Evolutionary conservation across 1,139 yeast genomes (phyloP), one percentile per base, ranked within the genome.

Genomic region (Sugiyamaella pinicola): DNA sequence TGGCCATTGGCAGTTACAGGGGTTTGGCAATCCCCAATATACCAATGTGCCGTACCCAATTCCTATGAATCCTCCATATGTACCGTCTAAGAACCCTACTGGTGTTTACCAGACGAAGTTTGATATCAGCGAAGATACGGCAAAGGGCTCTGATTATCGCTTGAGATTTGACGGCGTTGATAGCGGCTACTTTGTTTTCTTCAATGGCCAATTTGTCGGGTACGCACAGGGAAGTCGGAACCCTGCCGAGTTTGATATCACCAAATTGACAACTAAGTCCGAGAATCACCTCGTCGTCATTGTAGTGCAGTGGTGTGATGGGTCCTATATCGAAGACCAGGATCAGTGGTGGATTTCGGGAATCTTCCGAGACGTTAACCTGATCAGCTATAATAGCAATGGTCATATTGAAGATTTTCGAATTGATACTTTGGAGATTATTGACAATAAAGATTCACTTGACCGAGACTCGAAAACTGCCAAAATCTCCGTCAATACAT

Each of bases 271-370:
- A 2, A 47, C 52, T n/a, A 50, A 52, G 13, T 34, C 34, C 12
- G 49, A 41, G 15, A 61, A 60, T 44, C 47, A 37, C 13, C 50
- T 60, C 13, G 58, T 58, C 6, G 72, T 71, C 2, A 61, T 69
- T 37, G 74, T 71, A 4, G 67, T 64, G 34, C 72, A 70, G 57
- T 71, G 72, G 70, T 65, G 69, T 5, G 65, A 65, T 34, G 68
- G 71, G 1, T 59, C 66, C 21, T 71, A 67, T 52, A 65, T 71
- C 38, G 74, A 71, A 55, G 74, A 71, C 54, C 74, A 70, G 58
- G 74, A 70, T 51, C 71, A 68, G 55, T 69, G 73, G 73, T 69
- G 74, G 71, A 57, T 70, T 22, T 67, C 71, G 35, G 74, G 73
- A 1, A 69, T 62, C 9, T 62, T 61, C 54, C 48, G 65, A 26